phyloP scores from a whole-genome alignment of 2,329 filamentous ascomycete genomes.

The Knoxdaviesia capensis region DNA sequence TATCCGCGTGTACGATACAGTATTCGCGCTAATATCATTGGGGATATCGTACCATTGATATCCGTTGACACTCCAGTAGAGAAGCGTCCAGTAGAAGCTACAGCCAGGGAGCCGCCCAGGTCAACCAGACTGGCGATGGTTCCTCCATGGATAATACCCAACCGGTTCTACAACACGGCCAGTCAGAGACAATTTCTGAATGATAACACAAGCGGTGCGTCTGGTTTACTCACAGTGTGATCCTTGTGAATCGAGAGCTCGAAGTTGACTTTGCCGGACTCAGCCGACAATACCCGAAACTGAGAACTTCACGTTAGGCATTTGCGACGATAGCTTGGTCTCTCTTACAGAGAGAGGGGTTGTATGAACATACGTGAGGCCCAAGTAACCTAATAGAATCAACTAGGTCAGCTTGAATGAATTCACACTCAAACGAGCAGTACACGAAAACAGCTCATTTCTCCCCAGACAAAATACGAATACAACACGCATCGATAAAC shows the following conservation, averaged over 20 bases:
- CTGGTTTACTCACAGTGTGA: conserved; percentile 41
- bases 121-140: conserved; percentile 61
- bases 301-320: conserved; percentile 11
- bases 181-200: not conserved
- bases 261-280: conserved; percentile 50
- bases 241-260: conserved; percentile 55
- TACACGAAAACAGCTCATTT: too few relatives aligned
- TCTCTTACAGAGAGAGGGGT: too few relatives aligned
- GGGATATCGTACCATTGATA: conserved; percentile 27
- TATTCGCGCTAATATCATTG: too few relatives aligned
- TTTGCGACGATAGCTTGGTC: too few relatives aligned
- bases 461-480: too few relatives aligned
- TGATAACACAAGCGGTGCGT: not conserved
- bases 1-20: too few relatives aligned
- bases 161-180: conserved; percentile 37
- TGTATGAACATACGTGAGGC: conserved; percentile 14
- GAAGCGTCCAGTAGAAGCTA: conserved; percentile 42
- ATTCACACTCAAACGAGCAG: too few relatives aligned
- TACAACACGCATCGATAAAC: conserved; percentile 5
- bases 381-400: conserved; percentile 16
- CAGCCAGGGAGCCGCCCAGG: conserved; percentile 42
- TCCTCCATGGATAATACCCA: conserved; percentile 59
- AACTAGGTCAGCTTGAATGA: too few relatives aligned
- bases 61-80: conserved; percentile 46
- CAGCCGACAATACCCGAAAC: conserved; percentile 46